Evolutionary conservation across 2,329 filamentous ascomycete species (phyloP).

Genomic region (Sporothrix globosa): DNA sequence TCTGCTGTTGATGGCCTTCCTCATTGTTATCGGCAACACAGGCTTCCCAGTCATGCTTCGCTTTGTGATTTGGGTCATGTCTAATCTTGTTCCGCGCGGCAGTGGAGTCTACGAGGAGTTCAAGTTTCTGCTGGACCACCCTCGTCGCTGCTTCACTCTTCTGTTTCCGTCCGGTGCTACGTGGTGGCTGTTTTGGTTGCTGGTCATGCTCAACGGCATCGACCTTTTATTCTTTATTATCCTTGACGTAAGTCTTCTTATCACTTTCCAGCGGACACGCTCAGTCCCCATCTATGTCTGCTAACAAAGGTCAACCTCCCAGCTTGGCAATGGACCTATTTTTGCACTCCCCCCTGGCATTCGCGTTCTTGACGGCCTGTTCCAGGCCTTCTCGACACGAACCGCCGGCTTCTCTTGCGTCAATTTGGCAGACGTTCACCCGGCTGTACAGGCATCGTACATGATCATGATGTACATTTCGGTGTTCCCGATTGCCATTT

Average conservation of each 20-base stretch:
- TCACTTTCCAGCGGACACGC: background rate
- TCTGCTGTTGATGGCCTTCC: slow-evolving; percentile 76
- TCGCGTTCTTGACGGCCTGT: slow-evolving; percentile 81
- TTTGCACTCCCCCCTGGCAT: slow-evolving; percentile 69
- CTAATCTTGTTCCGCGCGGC: slow-evolving; percentile 64
- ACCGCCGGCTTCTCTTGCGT: slow-evolving; percentile 89
- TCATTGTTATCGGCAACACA: slow-evolving; percentile 94
- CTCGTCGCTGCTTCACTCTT: slow-evolving; percentile 92
- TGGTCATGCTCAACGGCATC: slow-evolving; percentile 78
- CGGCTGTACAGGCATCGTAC: slow-evolving; percentile 90
- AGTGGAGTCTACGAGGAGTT: slow-evolving; percentile 87
- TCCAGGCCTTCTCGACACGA: slow-evolving; percentile 85
- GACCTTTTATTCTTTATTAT: slow-evolving; percentile 92
- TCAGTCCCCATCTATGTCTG: too few species aligned
- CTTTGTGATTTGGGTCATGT: slow-evolving; percentile 83
- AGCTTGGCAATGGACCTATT: slow-evolving; percentile 74
- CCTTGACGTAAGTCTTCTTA: slow-evolving; percentile 69
- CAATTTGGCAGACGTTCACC: slow-evolving; percentile 76
- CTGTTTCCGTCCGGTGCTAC: slow-evolving; percentile 88
- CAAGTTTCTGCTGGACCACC: slow-evolving; percentile 88
- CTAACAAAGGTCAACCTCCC: background rate
- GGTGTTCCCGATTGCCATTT: slow-evolving; percentile 94
- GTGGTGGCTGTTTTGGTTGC: slow-evolving; percentile 92
- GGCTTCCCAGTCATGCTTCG: slow-evolving; percentile 94
- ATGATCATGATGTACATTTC: slow-evolving; percentile 99